phyloP scores from a whole-genome alignment of 1,139 yeast species.

The Nakaseomyces uthaithaninus region DNA sequence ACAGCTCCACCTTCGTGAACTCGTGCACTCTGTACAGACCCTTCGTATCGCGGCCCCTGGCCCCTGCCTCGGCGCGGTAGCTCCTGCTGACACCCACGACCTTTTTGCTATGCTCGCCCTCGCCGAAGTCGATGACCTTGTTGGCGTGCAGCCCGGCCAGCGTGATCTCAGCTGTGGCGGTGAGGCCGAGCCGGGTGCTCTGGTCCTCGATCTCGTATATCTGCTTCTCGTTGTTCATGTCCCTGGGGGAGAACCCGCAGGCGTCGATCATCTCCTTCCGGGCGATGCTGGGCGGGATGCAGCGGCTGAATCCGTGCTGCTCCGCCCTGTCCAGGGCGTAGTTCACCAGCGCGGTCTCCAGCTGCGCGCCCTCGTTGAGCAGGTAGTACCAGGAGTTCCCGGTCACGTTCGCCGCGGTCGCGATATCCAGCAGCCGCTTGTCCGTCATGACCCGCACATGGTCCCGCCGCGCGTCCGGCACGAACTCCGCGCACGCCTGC shows the following conservation, averaged over 20 bases:
- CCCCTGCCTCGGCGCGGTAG: conserved; percentile 95
- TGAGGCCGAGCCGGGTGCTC: conserved; percentile 49
- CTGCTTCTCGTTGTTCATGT: conserved; percentile 79
- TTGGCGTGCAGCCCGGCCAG: conserved; percentile 65
- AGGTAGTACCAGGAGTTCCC: conserved; percentile 90
- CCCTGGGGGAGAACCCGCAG: conserved; percentile 94
- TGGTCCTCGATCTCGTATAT: conserved; percentile 52
- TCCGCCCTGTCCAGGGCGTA: conserved; percentile 66
- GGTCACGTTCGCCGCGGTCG: conserved; percentile 62
- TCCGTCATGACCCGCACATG: conserved; percentile 49
- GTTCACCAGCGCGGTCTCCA: conserved; percentile 85
- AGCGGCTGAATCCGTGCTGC: conserved; percentile 56
- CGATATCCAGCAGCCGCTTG: conserved; percentile 51
- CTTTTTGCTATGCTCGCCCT: conserved; percentile 33
- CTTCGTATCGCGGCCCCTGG: conserved; percentile 85
- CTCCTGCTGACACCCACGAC: conserved; percentile 81
- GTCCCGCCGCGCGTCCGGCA: conserved; percentile 36
- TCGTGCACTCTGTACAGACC: conserved; percentile 96
- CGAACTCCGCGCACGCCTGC: conserved; percentile 25
- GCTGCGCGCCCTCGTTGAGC: conserved; percentile 74
- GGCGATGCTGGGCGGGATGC: conserved; percentile 81
- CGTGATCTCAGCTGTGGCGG: conserved; percentile 96
- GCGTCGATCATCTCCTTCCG: conserved; percentile 70
- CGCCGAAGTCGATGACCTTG: conserved; percentile 32
- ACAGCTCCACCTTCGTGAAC: conserved; percentile 92